These are phyloP conservation scores for Trichophyton simii DNA, from an alignment of 2,329 filamentous ascomycete genomes.

Conservation along the genomic window DNA sequence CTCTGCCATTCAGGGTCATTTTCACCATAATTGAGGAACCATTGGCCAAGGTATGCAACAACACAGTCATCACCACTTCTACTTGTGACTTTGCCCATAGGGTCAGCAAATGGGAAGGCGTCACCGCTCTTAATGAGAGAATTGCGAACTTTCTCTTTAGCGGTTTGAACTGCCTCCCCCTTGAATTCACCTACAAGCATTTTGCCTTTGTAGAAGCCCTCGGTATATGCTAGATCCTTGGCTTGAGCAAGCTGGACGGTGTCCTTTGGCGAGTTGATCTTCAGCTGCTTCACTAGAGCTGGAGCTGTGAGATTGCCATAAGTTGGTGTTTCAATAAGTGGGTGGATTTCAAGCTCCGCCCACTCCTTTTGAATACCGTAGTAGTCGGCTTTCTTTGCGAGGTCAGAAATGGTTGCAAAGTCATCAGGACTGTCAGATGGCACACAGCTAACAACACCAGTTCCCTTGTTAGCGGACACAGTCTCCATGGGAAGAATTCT, in stretches of 20 bases:
- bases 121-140: conserved; percentile 62
- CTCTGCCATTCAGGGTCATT: conserved; percentile 68
- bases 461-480: conserved; percentile 85
- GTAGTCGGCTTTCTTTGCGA: conserved; percentile 90
- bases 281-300: conserved; percentile 75
- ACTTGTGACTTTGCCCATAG: conserved; percentile 77
- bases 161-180: conserved; percentile 72
- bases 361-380: conserved; percentile 95
- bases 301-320: conserved; percentile 79
- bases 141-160: conserved; percentile 72
- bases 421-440: conserved; percentile 95
- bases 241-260: conserved; percentile 79
- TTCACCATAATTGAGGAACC: conserved; percentile 95
- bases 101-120: conserved; percentile 88
- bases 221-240: conserved; percentile 93
- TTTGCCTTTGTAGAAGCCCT: conserved; percentile 89
- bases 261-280: conserved; percentile 95
- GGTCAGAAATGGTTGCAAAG: conserved; percentile 74
- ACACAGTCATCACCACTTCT: conserved; percentile 88
- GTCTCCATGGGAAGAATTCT: conserved; percentile 91
- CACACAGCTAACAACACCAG: conserved; percentile 89
- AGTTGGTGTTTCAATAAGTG: conserved; percentile 77
- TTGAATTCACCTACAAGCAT: conserved; percentile 81
- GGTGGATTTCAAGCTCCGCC: conserved; percentile 78
- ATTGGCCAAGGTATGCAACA: conserved; percentile 86